These are phyloP conservation scores for Fagus crenata DNA, from an alignment of 306 rosid genomes.

Conservation along the genomic window DNA sequence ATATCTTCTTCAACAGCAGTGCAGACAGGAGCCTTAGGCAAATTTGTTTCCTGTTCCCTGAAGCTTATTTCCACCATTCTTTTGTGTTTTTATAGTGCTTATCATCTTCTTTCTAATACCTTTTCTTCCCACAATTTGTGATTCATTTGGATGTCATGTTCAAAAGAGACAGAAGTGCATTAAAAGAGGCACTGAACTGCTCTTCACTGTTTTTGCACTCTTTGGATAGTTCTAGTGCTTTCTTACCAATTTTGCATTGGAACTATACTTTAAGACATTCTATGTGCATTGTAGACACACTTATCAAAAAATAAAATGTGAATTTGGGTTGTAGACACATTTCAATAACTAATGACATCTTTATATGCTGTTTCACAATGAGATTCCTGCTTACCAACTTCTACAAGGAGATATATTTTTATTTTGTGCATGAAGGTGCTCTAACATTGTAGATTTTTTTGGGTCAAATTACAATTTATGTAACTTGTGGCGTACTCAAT, in stretches of 20 bases:
- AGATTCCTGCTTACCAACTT: neutral
- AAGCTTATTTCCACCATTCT: too few relatives aligned
- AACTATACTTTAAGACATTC: neutral
- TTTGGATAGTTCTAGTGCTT: neutral
- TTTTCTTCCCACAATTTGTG: neutral
- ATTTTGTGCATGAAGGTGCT: neutral
- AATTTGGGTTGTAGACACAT: neutral
- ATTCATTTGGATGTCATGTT: neutral
- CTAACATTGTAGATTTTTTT: neutral
- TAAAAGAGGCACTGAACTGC: neutral
- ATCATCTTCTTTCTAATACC: neutral
- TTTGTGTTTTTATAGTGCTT: neutral
- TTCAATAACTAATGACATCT: neutral
- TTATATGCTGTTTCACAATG: constrained; percentile 1
- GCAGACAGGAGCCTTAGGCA: too few relatives aligned
- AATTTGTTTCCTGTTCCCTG: neutral
- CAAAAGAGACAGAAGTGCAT: neutral
- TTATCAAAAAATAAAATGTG: neutral
- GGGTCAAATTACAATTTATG: neutral
- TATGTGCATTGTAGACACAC: neutral
- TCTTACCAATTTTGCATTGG: neutral
- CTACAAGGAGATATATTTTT: neutral
- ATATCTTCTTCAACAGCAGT: too few relatives aligned
- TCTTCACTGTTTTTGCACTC: too few relatives aligned
- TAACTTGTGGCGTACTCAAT: neutral